phyloP scores from a whole-genome alignment of 441 rosid species.

The Populus tomentosa region DNA sequence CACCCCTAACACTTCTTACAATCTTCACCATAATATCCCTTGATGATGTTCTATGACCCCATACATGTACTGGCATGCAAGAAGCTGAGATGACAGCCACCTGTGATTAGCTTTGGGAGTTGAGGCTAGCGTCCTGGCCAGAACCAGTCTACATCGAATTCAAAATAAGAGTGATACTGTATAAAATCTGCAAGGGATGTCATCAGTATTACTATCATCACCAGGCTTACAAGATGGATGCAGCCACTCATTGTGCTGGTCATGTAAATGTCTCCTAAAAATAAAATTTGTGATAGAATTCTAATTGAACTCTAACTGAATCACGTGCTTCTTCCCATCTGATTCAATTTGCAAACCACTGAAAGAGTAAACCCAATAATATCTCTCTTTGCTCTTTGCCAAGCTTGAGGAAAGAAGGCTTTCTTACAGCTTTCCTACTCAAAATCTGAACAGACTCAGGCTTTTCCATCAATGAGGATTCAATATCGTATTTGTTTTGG shows the following conservation, averaged over 20 bases:
- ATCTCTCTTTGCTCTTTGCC: conserved; percentile 79
- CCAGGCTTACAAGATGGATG: conserved; percentile 42
- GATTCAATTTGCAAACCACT: conserved; percentile 73
- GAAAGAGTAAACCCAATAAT: conserved; percentile 71
- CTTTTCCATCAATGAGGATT: background rate
- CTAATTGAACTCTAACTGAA: conserved; percentile 59
- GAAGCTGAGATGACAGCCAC: conserved; percentile 68
- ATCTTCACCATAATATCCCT: conserved; percentile 70
- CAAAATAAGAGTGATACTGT: conserved; percentile 51
- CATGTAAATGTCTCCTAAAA: conserved; percentile 56
- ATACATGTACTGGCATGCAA: conserved; percentile 85
- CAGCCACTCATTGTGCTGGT: conserved; percentile 70
- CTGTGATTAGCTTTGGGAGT: conserved; percentile 86
- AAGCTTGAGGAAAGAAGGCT: conserved; percentile 52
- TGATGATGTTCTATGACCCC: conserved; percentile 55
- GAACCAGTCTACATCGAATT: conserved; percentile 75
- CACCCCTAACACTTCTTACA: conserved; percentile 54
- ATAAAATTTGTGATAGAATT: conserved; percentile 40
- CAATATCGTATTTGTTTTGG: conserved; percentile 60
- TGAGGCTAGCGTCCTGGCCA: conserved; percentile 50
- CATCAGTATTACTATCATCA: conserved; percentile 23
- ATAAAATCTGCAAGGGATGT: conserved; percentile 40
- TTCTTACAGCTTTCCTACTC: conserved; percentile 53
- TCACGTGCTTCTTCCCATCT: conserved; percentile 57
- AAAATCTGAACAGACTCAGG: conserved; percentile 37